Evolutionary conservation across 768 basidiomycete genomes (phyloP), one percentile per base, ranked within the genome.

Genomic region (Podaxis sp.): DNA sequence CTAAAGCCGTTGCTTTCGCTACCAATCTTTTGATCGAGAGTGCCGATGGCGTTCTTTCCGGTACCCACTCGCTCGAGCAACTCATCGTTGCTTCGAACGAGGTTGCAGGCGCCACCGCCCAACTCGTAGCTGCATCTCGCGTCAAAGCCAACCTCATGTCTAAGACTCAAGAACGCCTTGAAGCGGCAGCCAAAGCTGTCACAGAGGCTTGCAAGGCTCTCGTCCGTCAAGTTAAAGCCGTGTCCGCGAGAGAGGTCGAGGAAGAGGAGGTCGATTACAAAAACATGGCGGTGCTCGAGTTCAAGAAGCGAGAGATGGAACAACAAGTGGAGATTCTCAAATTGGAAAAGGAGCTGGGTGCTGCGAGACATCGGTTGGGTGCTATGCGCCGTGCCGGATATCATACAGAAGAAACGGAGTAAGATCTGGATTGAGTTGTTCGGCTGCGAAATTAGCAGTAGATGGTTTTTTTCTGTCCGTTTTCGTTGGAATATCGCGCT

Each of bases 41-140:
- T 66, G 97, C 97, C 17, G 97, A 99, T 74, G 97, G 97, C 63
- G 96, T 99, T 49, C 83, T 99, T 65, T 95, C 93, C 0, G 97
- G 96, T 12, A 96, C 95, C 15, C 95, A 99, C 74, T 95, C 96
- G 33, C 84, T 98, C 63, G 97, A 99, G 77, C 97, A 99, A 77
- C 90, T 99, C 68, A 99, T 99, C 71, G 97, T 99, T 63, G 93
- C 97, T n/a, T 99, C 97, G 42, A 99, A 99, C 76, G 97, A 98
- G 74, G 97, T 99, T 46, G 94, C 96, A 2, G 94, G 88, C 57
- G 90, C 97, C 2, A 99, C 97, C 1, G 97, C 97, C 15, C 97
- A 99, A 76, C 89, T 99, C 57, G 97, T 99, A 51, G 97, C 97
- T 26, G 97, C 97, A 6, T 98, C 96, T 11, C 89, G 97, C 61